These are phyloP conservation scores for Diplodia seriata DNA, from an alignment of 2,329 filamentous ascomycete genomes.

Conservation along the genomic window DNA sequence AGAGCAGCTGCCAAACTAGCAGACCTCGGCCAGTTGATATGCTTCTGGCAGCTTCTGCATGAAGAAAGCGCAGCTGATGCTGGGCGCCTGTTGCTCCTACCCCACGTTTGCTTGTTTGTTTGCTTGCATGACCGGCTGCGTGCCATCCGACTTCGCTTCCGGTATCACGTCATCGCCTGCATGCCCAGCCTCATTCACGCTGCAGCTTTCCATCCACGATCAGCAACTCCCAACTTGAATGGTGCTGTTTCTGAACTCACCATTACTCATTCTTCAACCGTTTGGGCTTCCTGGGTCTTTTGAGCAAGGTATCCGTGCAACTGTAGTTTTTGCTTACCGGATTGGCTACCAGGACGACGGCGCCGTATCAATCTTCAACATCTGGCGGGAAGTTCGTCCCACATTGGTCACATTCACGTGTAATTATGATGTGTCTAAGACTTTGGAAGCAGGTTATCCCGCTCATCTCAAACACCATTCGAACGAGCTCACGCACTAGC, in stretches of 20 bases:
- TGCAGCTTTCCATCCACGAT: not conserved
- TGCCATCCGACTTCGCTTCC: conserved; percentile 18
- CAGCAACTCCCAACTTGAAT: not conserved
- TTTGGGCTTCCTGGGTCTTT: not conserved
- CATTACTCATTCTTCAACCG: not conserved
- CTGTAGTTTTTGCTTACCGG: not conserved
- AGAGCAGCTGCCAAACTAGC: not conserved
- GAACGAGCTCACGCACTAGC: too few species aligned
- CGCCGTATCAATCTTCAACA: too few species aligned
- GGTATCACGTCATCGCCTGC: conserved; percentile 9
- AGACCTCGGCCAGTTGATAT: not conserved
- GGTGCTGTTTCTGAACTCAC: not conserved
- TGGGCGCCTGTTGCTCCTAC: not conserved
- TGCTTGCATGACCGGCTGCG: not conserved
- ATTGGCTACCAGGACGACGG: not conserved
- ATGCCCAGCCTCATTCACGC: not conserved
- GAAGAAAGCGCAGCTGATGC: not conserved
- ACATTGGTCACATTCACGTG: too few species aligned
- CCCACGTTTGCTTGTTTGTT: conserved; percentile 13
- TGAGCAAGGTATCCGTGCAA: not conserved
- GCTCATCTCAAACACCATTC: too few species aligned
- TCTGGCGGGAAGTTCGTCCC: not conserved
- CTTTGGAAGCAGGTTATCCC: too few species aligned
- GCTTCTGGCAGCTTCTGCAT: not conserved
- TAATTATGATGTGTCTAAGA: too few species aligned